These are phyloP conservation scores for Medicago arabica DNA, from an alignment of 306 rosid genomes.

Conservation along the genomic window DNA sequence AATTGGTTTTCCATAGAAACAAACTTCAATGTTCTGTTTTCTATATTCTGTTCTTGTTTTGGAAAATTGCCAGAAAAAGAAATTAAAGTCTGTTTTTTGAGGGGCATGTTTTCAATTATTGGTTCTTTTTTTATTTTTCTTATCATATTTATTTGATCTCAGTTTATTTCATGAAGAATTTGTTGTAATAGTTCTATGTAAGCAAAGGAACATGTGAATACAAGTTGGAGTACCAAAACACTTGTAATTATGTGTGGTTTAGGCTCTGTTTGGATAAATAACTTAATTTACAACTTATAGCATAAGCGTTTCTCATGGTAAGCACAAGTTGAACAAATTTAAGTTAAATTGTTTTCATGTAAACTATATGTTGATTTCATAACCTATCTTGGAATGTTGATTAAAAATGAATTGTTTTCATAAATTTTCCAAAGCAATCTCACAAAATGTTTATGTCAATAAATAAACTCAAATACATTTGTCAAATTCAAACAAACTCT, in stretches of 20 bases:
- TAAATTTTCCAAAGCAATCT: no score
- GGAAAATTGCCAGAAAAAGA: constrained; percentile 18
- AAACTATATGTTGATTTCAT: no score
- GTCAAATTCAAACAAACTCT: no score
- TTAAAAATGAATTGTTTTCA: no score
- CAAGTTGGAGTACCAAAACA: background rate
- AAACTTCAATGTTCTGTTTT: background rate
- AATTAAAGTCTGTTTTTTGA: background rate
- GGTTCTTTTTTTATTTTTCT: background rate
- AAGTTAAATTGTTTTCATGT: no score
- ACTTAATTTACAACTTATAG: no score
- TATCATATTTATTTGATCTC: background rate
- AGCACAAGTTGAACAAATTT: no score
- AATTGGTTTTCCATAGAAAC: constrained; percentile 56
- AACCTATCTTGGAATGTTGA: no score
- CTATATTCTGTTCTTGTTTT: background rate
- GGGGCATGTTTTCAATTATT: background rate
- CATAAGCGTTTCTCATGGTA: no score
- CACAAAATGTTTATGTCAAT: no score
- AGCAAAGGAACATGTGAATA: background rate
- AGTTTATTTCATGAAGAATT: background rate
- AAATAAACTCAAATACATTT: no score
- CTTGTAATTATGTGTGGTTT: background rate
- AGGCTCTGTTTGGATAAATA: no score
- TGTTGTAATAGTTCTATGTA: background rate